Evolutionary conservation across 208 protist species (phyloP).

Genomic region (Leishmania tropica): DNA sequence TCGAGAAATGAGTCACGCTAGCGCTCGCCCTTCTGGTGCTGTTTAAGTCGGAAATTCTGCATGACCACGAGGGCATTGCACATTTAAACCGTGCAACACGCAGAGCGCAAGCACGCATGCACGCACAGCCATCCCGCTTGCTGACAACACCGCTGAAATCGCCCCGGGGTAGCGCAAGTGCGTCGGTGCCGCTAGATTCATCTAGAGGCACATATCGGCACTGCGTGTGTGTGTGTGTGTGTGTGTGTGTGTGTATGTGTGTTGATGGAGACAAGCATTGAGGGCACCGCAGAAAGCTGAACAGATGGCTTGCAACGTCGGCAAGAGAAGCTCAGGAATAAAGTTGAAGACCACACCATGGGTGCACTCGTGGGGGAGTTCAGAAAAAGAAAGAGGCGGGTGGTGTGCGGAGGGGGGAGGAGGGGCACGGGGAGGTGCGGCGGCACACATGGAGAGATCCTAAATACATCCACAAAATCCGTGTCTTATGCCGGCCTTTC

Average conservation of each 20-base stretch:
- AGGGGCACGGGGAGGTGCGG: background rate
- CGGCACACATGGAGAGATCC: background rate
- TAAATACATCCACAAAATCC: background rate
- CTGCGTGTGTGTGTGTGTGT: no score
- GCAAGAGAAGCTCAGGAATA: no score
- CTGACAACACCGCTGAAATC: background rate
- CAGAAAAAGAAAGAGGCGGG: background rate
- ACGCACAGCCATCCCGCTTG: background rate
- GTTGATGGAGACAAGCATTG: background rate
- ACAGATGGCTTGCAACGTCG: background rate
- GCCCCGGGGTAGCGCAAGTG: background rate
- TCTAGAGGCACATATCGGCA: no score
- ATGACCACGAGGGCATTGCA: no score
- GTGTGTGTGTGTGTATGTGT: background rate
- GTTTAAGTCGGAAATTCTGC: background rate
- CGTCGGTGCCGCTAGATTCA: background rate
- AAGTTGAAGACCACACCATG: background rate
- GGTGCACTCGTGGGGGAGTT: background rate
- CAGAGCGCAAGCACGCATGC: background rate
- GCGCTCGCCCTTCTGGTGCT: background rate
- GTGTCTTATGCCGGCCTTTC: background rate
- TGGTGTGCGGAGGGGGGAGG: conserved; percentile 10
- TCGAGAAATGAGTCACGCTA: background rate
- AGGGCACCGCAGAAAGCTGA: background rate
- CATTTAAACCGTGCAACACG: background rate